Evolutionary conservation across 306 rosid species (phyloP).

Genomic region (Astragalus glycyphyllos): DNA sequence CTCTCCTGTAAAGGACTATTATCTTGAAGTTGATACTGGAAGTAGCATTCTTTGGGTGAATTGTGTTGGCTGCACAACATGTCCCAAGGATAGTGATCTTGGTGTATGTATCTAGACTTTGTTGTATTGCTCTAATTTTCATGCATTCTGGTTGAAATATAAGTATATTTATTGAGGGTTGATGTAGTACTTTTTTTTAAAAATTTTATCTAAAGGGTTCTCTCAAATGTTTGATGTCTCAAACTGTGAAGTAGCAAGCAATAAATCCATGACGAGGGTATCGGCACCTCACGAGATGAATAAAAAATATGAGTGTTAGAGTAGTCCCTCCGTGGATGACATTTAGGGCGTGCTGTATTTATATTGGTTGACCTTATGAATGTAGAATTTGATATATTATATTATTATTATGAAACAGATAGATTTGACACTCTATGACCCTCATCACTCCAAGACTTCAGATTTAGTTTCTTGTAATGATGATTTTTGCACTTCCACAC

Average conservation of each 20-base stretch:
- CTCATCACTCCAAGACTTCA: conserved; percentile 78
- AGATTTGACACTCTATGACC: no score
- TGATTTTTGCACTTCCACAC: conserved; percentile 66
- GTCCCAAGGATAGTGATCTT: conserved; percentile 73
- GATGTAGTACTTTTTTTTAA: neutral
- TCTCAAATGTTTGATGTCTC: conserved; percentile 9
- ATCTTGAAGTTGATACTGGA: conserved; percentile 96
- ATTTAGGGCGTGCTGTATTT: neutral
- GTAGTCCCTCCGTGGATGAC: conserved; percentile 7
- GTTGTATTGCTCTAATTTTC: conserved; percentile 15
- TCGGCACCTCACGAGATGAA: neutral
- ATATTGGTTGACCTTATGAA: conserved; percentile 32
- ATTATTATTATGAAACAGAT: no score
- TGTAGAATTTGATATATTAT: no score
- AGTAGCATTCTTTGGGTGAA: conserved; percentile 93
- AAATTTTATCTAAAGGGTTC: neutral
- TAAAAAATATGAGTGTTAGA: conserved; percentile 2
- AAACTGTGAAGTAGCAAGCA: neutral
- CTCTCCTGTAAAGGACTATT: conserved; percentile 72
- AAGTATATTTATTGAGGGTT: neutral
- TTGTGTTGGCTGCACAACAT: conserved; percentile 66
- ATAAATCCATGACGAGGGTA: neutral
- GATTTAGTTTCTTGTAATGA: conserved; percentile 59
- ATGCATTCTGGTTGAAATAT: conserved; percentile 27
- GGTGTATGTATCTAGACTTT: conserved; percentile 63